Conservation (phyloP, 2,329 filamentous ascomycete genomes). For the Clarireedia monteithiana region DNA sequence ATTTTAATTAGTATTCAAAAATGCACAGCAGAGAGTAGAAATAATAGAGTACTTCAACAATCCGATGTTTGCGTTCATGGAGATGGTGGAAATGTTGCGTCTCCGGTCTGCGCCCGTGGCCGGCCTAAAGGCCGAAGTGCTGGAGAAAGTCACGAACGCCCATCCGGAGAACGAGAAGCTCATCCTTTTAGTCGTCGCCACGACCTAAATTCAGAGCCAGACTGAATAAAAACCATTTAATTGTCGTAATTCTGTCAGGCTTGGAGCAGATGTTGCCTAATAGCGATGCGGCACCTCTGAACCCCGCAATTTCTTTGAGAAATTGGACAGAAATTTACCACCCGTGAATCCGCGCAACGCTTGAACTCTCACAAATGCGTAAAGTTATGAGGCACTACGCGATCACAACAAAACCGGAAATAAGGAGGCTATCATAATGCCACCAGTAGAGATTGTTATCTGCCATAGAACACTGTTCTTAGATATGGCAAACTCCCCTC, state of each 20-base stretch:
- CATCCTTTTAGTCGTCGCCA: neutral
- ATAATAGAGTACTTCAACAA: neutral
- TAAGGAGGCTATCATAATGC: neutral
- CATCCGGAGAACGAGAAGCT: neutral
- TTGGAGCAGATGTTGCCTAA: neutral
- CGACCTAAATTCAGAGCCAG: neutral
- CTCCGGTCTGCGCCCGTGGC: neutral
- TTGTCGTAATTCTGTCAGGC: neutral
- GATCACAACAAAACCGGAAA: slow-evolving; percentile 8
- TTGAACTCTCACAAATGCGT: neutral
- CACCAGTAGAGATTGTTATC: neutral
- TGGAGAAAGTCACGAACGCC: neutral
- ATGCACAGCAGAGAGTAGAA: neutral
- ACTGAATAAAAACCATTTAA: neutral
- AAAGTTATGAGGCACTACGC: slow-evolving; percentile 7
- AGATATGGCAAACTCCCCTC: neutral
- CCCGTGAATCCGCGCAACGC: neutral
- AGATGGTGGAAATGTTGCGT: neutral
- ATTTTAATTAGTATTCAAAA: no score
- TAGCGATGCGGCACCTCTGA: neutral
- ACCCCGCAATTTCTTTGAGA: slow-evolving; percentile 3
- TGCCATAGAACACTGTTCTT: slow-evolving; percentile 4
- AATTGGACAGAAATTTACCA: slow-evolving; percentile 1
- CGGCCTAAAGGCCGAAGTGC: neutral
- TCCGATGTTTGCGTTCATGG: neutral